A percentile compares a stretch with the other conserved stretches of the same genome.
These are phyloP conservation scores for Solanum hybrid DNA, from an alignment of 305 asterid species.

Conservation along the genomic window DNA sequence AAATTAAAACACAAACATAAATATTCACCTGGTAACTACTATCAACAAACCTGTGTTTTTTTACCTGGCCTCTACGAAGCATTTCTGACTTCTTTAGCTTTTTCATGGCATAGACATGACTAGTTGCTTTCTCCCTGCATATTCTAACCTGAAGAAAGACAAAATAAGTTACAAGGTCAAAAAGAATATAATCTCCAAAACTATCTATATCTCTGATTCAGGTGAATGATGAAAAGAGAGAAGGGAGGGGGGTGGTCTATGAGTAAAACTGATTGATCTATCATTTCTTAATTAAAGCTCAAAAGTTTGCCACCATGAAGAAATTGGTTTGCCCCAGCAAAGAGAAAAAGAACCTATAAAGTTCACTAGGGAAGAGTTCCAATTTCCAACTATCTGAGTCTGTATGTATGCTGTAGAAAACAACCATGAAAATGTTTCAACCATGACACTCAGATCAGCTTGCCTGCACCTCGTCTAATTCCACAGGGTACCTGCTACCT, in stretches of 20 bases:
- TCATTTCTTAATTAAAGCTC: neutral
- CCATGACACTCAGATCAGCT: neutral
- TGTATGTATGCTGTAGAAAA: neutral
- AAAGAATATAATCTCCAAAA: neutral
- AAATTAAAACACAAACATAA: constrained; percentile 17
- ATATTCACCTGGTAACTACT: constrained; percentile 5
- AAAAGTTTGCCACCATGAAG: neutral
- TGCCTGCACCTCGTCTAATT: neutral
- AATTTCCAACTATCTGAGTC: neutral
- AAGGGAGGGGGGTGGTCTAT: neutral
- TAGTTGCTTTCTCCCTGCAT: constrained; percentile 77
- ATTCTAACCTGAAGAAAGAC: constrained; percentile 57
- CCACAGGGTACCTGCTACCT: neutral
- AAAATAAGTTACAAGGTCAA: neutral
- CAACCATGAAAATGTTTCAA: neutral
- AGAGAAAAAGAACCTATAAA: neutral
- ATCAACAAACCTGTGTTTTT: neutral
- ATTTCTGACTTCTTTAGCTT: constrained; percentile 92
- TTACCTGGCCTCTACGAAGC: constrained; percentile 97
- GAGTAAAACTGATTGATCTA: neutral
- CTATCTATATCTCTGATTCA: neutral
- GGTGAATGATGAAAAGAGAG: neutral
- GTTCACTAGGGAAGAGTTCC: neutral
- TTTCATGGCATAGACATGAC: constrained; percentile 91
- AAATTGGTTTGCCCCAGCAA: neutral